phyloP scores from a whole-genome alignment of 2,329 filamentous ascomycete genomes.

The Chrysosporium keratinophilum region DNA sequence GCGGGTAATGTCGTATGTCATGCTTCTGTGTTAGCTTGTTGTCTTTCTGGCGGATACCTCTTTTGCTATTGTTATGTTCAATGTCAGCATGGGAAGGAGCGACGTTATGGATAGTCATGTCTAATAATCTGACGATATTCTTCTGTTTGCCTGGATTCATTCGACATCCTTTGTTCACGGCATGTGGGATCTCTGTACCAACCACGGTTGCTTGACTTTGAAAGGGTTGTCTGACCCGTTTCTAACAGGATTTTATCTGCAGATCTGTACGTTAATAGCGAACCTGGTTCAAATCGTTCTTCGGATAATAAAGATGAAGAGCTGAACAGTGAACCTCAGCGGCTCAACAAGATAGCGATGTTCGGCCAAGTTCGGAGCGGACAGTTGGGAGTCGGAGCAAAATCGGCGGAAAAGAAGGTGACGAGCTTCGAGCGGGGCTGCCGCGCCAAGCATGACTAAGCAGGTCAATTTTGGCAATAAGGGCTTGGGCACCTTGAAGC shows the following conservation, averaged over 20 bases:
- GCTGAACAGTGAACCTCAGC: too few relatives aligned
- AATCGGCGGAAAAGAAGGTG: background rate
- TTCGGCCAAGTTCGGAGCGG: background rate
- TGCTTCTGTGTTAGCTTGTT: background rate
- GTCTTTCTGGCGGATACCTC: background rate
- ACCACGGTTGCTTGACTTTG: too few relatives aligned
- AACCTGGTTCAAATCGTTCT: too few relatives aligned
- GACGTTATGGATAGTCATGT: background rate
- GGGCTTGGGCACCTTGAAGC: constrained; percentile 12
- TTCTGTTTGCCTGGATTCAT: background rate
- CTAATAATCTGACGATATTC: background rate
- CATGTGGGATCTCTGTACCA: too few relatives aligned
- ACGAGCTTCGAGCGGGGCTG: constrained; percentile 1
- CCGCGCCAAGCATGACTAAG: constrained; percentile 9
- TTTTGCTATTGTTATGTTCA: background rate
- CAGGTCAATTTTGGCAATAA: background rate
- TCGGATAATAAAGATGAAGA: too few relatives aligned
- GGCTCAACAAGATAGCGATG: too few relatives aligned
- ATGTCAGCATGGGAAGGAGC: constrained; percentile 6
- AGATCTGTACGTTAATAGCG: too few relatives aligned
- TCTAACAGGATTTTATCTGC: too few relatives aligned
- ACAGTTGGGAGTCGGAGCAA: background rate
- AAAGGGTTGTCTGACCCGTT: too few relatives aligned
- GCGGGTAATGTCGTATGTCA: constrained; percentile 15
- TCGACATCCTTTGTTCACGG: too few relatives aligned